These are phyloP conservation scores for Creolimax fragrantissima DNA, from an alignment of 78 protist genomes.

Conservation along the genomic window DNA sequence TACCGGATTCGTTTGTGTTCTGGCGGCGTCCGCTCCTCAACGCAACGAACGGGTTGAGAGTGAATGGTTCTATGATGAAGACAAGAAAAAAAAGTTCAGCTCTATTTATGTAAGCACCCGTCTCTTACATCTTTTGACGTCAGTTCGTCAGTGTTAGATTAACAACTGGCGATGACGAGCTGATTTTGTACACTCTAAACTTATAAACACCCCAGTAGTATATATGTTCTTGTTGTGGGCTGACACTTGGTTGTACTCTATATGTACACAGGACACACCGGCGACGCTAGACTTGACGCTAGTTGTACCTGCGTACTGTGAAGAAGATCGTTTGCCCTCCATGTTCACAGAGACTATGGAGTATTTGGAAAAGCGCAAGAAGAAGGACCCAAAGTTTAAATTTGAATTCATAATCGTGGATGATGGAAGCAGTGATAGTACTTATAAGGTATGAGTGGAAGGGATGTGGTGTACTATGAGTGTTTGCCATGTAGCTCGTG, in stretches of 20 bases:
- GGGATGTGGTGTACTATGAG: no score
- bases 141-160: background rate
- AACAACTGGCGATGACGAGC: background rate
- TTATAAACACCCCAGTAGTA: background rate
- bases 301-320: slow-evolving; percentile 56
- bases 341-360: slow-evolving; percentile 15
- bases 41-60: background rate
- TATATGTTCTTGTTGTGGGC: background rate
- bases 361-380: background rate
- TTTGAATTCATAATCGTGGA: slow-evolving; percentile 39
- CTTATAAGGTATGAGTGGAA: background rate
- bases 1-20: background rate
- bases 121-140: background rate
- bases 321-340: slow-evolving; percentile 27
- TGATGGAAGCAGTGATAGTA: slow-evolving; percentile 45
- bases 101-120: background rate
- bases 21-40: background rate
- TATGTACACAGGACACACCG: background rate
- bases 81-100: background rate
- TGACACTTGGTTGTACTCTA: background rate
- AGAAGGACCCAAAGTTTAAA: background rate
- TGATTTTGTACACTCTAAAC: background rate
- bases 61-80: background rate
- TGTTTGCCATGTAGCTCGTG: background rate
- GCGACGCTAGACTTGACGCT: slow-evolving; percentile 19